Evolutionary conservation across 2,329 filamentous ascomycete species (phyloP).

Genomic region (Cryphonectria parasitica): DNA sequence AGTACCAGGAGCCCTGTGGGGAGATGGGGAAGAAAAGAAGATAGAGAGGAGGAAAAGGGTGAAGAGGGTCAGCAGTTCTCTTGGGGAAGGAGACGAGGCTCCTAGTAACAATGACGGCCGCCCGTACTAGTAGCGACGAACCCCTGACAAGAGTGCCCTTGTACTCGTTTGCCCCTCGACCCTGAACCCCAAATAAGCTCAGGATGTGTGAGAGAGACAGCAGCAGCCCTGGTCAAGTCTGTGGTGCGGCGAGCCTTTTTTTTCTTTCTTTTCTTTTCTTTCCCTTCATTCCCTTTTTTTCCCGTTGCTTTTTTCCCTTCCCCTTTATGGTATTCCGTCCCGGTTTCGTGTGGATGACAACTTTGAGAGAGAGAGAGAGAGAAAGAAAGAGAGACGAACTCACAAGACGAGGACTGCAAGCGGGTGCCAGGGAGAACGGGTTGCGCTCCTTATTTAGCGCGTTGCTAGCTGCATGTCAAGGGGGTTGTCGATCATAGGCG

Average conservation of each 20-base stretch:
- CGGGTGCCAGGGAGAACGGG: neutral
- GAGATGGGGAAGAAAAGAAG: neutral
- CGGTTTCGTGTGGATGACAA: neutral
- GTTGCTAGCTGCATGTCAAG: slow-evolving; percentile 17
- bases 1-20: slow-evolving; percentile 2
- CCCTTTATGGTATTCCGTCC: neutral
- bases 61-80: slow-evolving; percentile 7
- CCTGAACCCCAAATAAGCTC: neutral
- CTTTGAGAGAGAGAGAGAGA: neutral
- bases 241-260: neutral
- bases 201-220: neutral
- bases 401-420: neutral
- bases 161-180: neutral
- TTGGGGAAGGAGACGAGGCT: slow-evolving; percentile 2
- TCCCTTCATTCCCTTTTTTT: neutral
- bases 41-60: neutral
- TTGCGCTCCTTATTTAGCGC: slow-evolving; percentile 9
- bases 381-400: neutral
- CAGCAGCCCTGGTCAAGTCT: neutral
- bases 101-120: neutral
- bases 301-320: neutral
- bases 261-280: neutral
- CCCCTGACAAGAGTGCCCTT: neutral
- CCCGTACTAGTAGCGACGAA: slow-evolving; percentile 5
- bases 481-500: neutral